phyloP scores from a whole-genome alignment of 2,329 filamentous ascomycete species.

The Daldinia sp. region DNA sequence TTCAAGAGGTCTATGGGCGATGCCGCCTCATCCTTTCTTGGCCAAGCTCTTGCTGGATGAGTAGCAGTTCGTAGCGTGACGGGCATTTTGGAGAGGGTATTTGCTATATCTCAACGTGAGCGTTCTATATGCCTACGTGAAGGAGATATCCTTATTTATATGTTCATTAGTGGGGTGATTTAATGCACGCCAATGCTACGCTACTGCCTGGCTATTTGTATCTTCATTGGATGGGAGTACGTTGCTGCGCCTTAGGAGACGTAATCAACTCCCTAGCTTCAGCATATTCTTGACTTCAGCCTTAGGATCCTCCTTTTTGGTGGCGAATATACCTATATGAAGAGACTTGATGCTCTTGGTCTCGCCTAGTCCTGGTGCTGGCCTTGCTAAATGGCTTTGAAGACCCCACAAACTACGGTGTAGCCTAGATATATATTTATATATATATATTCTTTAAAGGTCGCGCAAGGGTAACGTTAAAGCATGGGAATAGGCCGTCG shows the following conservation, averaged over 20 bases:
- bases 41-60: neutral
- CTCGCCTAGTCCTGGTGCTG: too few relatives aligned
- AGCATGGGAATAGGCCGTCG: too few relatives aligned
- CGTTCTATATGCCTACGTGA: neutral
- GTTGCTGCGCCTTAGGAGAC: neutral
- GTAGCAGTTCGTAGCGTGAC: neutral
- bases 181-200: neutral
- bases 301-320: too few relatives aligned
- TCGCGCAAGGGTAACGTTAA: too few relatives aligned
- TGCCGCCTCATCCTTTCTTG: neutral
- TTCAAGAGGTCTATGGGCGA: neutral
- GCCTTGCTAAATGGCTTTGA: too few relatives aligned
- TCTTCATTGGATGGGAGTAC: neutral
- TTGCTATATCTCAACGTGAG: too few relatives aligned
- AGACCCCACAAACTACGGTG: too few relatives aligned
- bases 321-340: too few relatives aligned
- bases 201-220: neutral
- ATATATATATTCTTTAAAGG: too few relatives aligned
- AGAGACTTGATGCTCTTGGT: too few relatives aligned
- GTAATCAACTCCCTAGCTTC: neutral
- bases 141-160: neutral
- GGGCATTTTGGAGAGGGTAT: too few relatives aligned
- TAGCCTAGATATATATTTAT: too few relatives aligned
- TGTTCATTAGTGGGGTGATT: neutral
- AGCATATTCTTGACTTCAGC: neutral